Evolutionary conservation across 192 early-diverging fungal species (phyloP).

Genomic region (Coemansia sp.): DNA sequence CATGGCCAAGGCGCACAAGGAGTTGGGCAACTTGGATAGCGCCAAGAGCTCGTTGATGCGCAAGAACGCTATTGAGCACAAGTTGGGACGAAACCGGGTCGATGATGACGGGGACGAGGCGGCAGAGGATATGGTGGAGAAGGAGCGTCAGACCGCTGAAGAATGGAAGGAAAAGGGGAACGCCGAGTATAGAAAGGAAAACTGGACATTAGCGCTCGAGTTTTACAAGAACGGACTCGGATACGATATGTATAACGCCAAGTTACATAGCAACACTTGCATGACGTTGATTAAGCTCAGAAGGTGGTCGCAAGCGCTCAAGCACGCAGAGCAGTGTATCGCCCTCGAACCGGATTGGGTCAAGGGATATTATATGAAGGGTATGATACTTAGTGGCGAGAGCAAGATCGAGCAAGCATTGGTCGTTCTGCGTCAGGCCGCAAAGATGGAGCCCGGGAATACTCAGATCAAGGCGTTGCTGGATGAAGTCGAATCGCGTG

Average conservation of each 20-base stretch:
- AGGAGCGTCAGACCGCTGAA: conserved; percentile 29
- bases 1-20: conserved; percentile 58
- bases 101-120: conserved; percentile 14
- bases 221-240: conserved; percentile 48
- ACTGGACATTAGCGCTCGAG: conserved; percentile 48
- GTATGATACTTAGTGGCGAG: conserved; percentile 44
- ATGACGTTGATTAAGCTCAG: conserved; percentile 54
- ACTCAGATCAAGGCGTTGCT: conserved; percentile 39
- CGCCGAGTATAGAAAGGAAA: conserved; percentile 46
- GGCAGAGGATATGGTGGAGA: conserved; percentile 6
- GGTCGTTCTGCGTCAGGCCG: conserved; percentile 37
- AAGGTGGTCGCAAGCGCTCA: conserved; percentile 50
- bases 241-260: conserved; percentile 52
- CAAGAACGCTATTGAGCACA: conserved; percentile 55
- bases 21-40: conserved; percentile 46
- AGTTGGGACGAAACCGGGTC: conserved; percentile 33
- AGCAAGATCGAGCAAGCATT: conserved; percentile 51
- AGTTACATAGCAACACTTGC: conserved; percentile 53
- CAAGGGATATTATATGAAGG: conserved; percentile 58
- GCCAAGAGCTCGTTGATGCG: conserved; percentile 54
- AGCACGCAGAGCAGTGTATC: conserved; percentile 58
- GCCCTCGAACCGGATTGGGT: conserved; percentile 53
- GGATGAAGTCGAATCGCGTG: conserved; percentile 44
- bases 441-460: conserved; percentile 41
- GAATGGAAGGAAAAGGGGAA: conserved; percentile 57